Percentiles rank a stretch among this genome's conserved stretches.
These are phyloP conservation scores for Phellinidium pouzarii DNA, from an alignment of 1,284 basidiomycete species.

Conservation along the genomic window DNA sequence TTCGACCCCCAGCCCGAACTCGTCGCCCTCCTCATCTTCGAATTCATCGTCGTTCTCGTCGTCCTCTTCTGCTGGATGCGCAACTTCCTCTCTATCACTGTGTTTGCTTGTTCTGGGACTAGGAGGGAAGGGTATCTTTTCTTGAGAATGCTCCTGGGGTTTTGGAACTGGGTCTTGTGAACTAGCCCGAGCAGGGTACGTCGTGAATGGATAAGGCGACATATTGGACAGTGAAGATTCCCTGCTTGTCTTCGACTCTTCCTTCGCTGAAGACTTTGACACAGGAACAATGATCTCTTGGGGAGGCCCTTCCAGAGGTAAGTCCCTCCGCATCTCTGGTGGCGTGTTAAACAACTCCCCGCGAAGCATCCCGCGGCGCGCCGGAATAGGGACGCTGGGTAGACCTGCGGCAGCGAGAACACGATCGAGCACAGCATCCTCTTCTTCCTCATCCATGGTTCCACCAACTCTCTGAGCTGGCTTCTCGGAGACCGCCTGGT, in stretches of 20 bases:
- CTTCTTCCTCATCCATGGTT: constrained; percentile 21
- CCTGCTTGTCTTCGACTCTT: constrained; percentile 24
- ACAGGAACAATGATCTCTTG: constrained; percentile 21
- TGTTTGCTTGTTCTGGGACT: constrained; percentile 32
- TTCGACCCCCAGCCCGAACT: constrained; percentile 29
- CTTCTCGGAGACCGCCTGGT: constrained; percentile 4
- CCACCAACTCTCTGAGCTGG: constrained; percentile 4
- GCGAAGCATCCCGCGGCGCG: constrained; percentile 48
- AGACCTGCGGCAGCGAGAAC: constrained; percentile 67
- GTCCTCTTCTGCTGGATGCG: constrained; percentile 31
- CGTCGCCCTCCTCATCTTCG: constrained; percentile 32
- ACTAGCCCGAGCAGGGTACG: constrained; percentile 47
- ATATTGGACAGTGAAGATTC: constrained; percentile 26
- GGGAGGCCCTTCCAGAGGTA: constrained; percentile 36
- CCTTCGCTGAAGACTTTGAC: constrained; percentile 31
- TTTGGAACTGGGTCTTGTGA: constrained; percentile 32
- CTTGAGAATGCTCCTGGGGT: constrained; percentile 10
- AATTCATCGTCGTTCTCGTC: constrained; percentile 31
- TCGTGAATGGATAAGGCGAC: constrained; percentile 59
- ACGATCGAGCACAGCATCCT: constrained; percentile 49
- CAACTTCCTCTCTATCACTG: constrained; percentile 31
- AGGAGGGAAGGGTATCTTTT: constrained; percentile 64
- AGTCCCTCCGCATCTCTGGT: constrained; percentile 27
- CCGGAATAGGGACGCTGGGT: constrained; percentile 41
- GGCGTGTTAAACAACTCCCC: constrained; percentile 58